Percentiles rank a stretch among this genome's conserved stretches.
These are phyloP conservation scores for Tillandsia leiboldiana DNA, from an alignment of 176 grass and related monocot genomes.

Conservation along the genomic window DNA sequence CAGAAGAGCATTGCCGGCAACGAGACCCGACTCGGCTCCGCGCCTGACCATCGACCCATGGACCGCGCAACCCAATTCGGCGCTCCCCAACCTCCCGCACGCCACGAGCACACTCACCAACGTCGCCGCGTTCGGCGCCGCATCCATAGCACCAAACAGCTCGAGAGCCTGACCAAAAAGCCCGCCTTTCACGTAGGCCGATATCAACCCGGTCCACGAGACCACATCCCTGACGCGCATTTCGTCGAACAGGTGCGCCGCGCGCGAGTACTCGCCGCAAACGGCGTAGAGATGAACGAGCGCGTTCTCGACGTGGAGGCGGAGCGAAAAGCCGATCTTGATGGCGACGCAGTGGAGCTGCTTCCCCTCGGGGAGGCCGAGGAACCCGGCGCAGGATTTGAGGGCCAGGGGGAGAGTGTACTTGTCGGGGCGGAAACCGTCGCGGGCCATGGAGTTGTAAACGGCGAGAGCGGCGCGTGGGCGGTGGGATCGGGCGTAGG, in stretches of 20 bases:
- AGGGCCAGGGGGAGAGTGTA: slow-evolving; percentile 25
- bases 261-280: slow-evolving; percentile 10
- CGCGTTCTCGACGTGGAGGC: slow-evolving; percentile 27
- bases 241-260: slow-evolving; percentile 43
- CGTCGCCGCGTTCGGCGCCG: slow-evolving; percentile 16
- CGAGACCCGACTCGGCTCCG: slow-evolving; percentile 10
- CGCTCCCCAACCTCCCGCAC: slow-evolving; percentile 26
- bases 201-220: slow-evolving; percentile 38
- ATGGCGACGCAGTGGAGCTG: slow-evolving; percentile 19
- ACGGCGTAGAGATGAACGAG: slow-evolving; percentile 31
- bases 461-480: slow-evolving; percentile 10
- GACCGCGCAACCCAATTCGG: slow-evolving; percentile 11
- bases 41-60: slow-evolving; percentile 27
- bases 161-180: slow-evolving; percentile 16
- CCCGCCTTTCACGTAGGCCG: slow-evolving; percentile 13
- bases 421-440: slow-evolving; percentile 9
- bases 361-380: slow-evolving; percentile 15
- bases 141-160: slow-evolving; percentile 24
- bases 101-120: slow-evolving; percentile 20
- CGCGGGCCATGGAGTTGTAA: slow-evolving; percentile 15
- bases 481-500: slow-evolving; percentile 12
- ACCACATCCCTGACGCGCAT: slow-evolving; percentile 30
- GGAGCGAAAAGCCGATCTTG: slow-evolving; percentile 23
- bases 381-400: slow-evolving; percentile 32
- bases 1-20: slow-evolving; percentile 30